A percentile compares a stretch with the other conserved stretches of the same genome.
Conservation (phyloP, 352 stramenopile genomes). For the Pythium biforme region DNA sequence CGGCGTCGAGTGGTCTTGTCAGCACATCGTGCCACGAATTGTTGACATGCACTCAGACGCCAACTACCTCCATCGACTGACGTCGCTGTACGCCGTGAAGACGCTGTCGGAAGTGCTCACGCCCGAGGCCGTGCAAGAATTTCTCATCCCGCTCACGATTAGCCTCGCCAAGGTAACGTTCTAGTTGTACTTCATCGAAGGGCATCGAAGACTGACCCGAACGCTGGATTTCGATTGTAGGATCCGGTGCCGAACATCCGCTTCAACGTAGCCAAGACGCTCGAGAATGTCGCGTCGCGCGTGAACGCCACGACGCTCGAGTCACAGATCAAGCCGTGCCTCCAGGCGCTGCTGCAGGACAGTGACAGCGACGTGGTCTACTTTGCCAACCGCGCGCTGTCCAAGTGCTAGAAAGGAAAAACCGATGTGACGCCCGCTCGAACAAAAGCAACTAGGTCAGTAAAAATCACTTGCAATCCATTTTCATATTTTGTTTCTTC, state of each 20-base stretch:
- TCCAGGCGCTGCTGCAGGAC: conserved; percentile 89
- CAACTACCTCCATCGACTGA: conserved; percentile 95
- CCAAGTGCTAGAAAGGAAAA: conserved; percentile 45
- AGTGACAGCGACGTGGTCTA: conserved; percentile 93
- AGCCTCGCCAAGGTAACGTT: conserved; percentile 86
- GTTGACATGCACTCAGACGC: conserved; percentile 91
- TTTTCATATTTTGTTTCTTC: conserved; percentile 23
- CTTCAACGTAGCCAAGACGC: conserved; percentile 98
- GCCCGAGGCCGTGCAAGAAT: conserved; percentile 67
- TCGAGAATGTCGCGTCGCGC: conserved; percentile 84
- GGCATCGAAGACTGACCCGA: too few relatives aligned
- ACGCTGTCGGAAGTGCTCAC: conserved; percentile 79
- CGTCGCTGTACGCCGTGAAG: conserved; percentile 88
- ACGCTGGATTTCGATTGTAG: too few relatives aligned
- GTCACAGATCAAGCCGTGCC: conserved; percentile 78
- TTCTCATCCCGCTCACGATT: conserved; percentile 92
- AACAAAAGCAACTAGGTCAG: conserved; percentile 26
- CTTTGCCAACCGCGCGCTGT: conserved; percentile 85
- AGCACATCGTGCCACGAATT: conserved; percentile 94
- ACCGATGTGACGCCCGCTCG: conserved; percentile 4
- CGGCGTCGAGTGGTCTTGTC: conserved; percentile 93
- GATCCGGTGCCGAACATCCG: conserved; percentile 97
- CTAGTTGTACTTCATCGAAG: too few relatives aligned
- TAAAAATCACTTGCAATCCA: conserved; percentile 23
- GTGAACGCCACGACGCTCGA: conserved; percentile 65